These are phyloP conservation scores for Pestalotiopsis sp. DNA, from an alignment of 2,329 filamentous ascomycete species.

Conservation along the genomic window DNA sequence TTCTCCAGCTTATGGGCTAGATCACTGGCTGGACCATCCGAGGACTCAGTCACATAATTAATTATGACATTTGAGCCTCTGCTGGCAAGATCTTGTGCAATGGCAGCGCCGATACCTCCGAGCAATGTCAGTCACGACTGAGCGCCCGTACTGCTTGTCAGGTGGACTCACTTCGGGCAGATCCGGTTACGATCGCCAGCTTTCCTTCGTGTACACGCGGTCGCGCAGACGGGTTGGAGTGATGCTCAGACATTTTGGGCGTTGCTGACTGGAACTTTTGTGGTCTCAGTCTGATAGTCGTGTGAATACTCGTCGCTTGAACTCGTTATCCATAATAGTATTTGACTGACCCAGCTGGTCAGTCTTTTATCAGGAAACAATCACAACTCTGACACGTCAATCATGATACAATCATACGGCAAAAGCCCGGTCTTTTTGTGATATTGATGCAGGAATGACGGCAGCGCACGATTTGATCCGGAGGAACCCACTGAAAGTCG, in stretches of 20 bases:
- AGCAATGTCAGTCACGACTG: neutral
- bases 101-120: constrained; percentile 63
- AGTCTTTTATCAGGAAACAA: neutral
- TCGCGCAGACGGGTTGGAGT: neutral
- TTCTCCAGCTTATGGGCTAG: constrained; percentile 50
- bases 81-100: constrained; percentile 58
- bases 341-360: neutral
- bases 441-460: neutral
- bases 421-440: neutral
- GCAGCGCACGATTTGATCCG: too few species aligned
- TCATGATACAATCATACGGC: neutral
- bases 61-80: constrained; percentile 64
- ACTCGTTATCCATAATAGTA: neutral
- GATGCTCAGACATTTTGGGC: neutral
- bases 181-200: constrained; percentile 54
- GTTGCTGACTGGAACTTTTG: neutral
- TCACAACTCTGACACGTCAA: neutral
- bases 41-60: constrained; percentile 62
- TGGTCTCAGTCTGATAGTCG: neutral
- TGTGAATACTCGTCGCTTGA: neutral
- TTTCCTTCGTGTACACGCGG: constrained; percentile 43
- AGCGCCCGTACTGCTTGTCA: constrained; percentile 1
- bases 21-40: constrained; percentile 46
- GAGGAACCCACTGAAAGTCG: neutral
- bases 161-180: constrained; percentile 45